phyloP scores from a whole-genome alignment of 164 flowering plant genomes.

The Annona squamosa region DNA sequence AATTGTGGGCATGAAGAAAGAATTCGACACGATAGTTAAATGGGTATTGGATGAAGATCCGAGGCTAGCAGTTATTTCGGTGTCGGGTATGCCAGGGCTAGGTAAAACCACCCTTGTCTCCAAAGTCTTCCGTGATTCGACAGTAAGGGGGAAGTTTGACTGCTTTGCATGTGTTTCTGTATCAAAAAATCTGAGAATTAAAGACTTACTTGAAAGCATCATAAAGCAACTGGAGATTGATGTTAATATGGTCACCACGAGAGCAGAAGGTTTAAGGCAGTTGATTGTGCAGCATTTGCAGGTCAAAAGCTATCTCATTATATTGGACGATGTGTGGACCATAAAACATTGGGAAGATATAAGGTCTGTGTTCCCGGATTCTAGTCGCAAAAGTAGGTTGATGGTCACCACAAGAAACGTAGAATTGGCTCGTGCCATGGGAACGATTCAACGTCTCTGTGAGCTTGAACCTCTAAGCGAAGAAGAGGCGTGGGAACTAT shows the following conservation, averaged over 20 bases:
- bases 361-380: neutral
- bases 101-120: constrained; percentile 51
- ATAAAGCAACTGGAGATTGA: neutral
- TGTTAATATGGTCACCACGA: neutral
- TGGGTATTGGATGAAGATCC: constrained; percentile 32
- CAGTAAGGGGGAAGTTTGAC: constrained; percentile 17
- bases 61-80: constrained; percentile 23
- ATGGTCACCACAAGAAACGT: constrained; percentile 29
- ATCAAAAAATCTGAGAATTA: constrained; percentile 11
- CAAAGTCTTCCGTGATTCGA: constrained; percentile 18
- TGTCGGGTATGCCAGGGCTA: constrained; percentile 51
- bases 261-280: neutral
- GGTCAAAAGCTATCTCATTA: constrained; percentile 23
- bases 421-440: constrained; percentile 28
- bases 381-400: constrained; percentile 22
- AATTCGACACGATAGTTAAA: constrained; percentile 12
- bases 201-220: neutral
- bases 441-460: constrained; percentile 4
- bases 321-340: constrained; percentile 44
- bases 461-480: neutral
- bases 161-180: constrained; percentile 33
- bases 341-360: neutral
- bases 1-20: constrained; percentile 30
- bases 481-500: constrained; percentile 4
- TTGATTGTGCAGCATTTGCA: neutral